Conservation (phyloP, 1,284 basidiomycete genomes). For the Ceratobasidium theobromae region DNA sequence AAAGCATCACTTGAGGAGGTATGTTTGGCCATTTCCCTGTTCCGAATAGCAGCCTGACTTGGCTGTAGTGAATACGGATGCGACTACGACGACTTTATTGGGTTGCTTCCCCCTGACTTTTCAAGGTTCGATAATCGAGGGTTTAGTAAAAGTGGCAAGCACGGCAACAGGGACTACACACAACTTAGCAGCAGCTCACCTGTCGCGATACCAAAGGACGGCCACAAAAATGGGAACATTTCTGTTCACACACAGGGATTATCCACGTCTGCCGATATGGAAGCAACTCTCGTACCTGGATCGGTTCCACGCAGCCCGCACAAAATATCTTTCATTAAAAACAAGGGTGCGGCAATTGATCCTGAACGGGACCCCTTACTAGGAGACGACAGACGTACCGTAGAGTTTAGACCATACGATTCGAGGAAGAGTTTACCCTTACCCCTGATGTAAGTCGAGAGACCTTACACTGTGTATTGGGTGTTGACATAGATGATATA, state of each 20-base stretch:
- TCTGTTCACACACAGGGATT: neutral
- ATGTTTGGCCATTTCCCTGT: neutral
- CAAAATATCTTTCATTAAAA: conserved; percentile 9
- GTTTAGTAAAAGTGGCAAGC: conserved; percentile 20
- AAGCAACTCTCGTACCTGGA: conserved; percentile 14
- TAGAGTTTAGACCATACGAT: conserved; percentile 61
- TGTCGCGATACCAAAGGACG: neutral
- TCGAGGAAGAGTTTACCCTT: conserved; percentile 63
- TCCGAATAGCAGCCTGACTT: conserved; percentile 47
- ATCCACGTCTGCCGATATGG: neutral
- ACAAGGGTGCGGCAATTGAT: conserved; percentile 36
- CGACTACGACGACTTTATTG: conserved; percentile 63
- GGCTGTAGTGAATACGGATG: conserved; percentile 43
- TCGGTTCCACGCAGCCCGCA: neutral
- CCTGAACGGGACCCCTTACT: conserved; percentile 59
- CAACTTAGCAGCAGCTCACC: neutral
- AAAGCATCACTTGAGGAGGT: conserved; percentile 74
- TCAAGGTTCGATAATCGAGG: conserved; percentile 44
- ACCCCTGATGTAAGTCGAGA: conserved; percentile 64
- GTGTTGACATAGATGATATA: conserved; percentile 42
- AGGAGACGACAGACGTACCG: conserved; percentile 53
- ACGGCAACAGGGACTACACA: conserved; percentile 19
- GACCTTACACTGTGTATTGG: conserved; percentile 35
- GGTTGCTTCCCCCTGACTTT: conserved; percentile 61
- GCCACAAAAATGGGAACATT: neutral